These are phyloP conservation scores for Picochlorum sp. DNA, from an alignment of 139 green algal genomes.

Conservation along the genomic window DNA sequence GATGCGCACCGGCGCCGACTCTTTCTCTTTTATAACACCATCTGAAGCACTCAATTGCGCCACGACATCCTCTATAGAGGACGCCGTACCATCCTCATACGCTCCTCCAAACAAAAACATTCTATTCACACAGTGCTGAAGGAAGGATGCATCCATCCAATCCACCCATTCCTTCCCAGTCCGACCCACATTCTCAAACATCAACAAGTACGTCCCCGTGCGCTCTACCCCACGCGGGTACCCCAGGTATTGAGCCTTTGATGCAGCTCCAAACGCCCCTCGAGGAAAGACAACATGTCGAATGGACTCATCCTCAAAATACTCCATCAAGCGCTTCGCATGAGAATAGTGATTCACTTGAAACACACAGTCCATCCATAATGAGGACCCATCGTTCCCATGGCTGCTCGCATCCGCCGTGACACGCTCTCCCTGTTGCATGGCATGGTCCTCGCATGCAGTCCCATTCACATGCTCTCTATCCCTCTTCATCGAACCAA, in stretches of 20 bases:
- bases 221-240: not conserved
- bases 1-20: not conserved
- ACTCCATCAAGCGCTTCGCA: conserved; percentile 6
- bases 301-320: conserved; percentile 2
- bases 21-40: not conserved
- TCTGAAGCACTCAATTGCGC: not conserved
- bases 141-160: conserved; percentile 1
- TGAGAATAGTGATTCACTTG: not conserved
- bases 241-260: not conserved
- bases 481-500: too few species aligned
- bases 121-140: conserved; percentile 4
- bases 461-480: not conserved
- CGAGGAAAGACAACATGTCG: conserved; percentile 2
- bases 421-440: not conserved
- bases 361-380: not conserved
- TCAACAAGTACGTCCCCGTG: not conserved
- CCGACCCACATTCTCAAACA: conserved; percentile 5
- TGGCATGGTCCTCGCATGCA: not conserved
- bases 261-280: not conserved
- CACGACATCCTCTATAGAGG: not conserved
- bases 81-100: not conserved
- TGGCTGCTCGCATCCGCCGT: not conserved
- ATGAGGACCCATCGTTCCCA: not conserved
- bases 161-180: not conserved
- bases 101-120: not conserved